phyloP scores from a whole-genome alignment of 306 rosid genomes.

The Vigna reflexopilosa region DNA sequence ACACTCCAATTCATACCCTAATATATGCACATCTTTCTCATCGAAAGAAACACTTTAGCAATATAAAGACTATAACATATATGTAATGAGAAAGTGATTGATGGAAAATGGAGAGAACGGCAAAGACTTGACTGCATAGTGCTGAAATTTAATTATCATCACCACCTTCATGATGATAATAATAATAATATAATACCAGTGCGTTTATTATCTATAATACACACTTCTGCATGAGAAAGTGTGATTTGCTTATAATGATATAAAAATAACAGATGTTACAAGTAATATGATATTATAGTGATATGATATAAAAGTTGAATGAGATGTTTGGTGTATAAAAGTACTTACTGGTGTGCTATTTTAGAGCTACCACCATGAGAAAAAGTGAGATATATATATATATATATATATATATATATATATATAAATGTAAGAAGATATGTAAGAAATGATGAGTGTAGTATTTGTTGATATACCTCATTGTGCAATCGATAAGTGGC shows the following conservation, averaged over 20 bases:
- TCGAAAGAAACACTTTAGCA: no score
- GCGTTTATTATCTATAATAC: not conserved
- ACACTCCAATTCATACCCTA: not conserved
- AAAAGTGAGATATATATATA: no score
- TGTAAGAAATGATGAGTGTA: not conserved
- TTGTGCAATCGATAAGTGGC: slow-evolving; percentile 62
- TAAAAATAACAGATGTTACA: not conserved
- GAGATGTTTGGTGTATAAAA: no score
- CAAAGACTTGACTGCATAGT: not conserved
- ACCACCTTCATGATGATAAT: not conserved
- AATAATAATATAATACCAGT: slow-evolving; percentile 4
- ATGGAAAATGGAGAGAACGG: not conserved
- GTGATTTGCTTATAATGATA: not conserved
- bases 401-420: no score
- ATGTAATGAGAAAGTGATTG: not conserved
- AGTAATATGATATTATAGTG: not conserved
- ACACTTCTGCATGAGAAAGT: slow-evolving; percentile 1
- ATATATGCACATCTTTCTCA: not conserved
- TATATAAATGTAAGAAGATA: not conserved
- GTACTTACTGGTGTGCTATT: no score
- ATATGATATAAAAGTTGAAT: not conserved
- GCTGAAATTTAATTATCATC: not conserved
- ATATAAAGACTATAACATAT: no score
- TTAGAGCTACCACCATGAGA: no score
- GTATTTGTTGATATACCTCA: slow-evolving; percentile 54